Base-by-base conservation (phyloP, 2,329 filamentous ascomycete species). In the Aspergillus sp. region DNA sequence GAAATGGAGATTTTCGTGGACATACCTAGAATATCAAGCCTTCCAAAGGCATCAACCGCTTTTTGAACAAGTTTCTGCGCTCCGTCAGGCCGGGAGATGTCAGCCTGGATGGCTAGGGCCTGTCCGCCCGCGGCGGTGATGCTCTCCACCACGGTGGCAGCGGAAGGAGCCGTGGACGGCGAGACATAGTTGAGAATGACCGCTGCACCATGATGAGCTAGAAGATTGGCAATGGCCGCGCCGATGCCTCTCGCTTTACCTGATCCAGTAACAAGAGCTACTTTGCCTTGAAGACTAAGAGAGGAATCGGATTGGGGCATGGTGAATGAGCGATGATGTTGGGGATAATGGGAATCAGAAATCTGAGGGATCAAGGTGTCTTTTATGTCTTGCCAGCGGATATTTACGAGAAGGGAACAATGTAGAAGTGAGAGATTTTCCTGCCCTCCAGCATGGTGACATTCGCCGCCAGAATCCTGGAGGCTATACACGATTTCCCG, bases 201-300 rank as follows among this genome's bases (percentile, higher is more conserved):
- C 75, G 86, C 86, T 68, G 87, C 87, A 55, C 87, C 87, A 61
- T 86, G 85, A 63, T 82, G 81, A 61, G 83, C 87, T 58, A 90
- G 84, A 76, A 89, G 86, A 57, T 84, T 80, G 56, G 87, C 87
- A 81, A 89, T 89, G 67, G 85, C 84, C 56, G 84, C 82, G 61
- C 87, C 87, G 65, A 90, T 89, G 66, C 87, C 87, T 73, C 87
- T 85, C 1, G 69, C 85, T 10, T 44, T 54, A 25, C 52, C 52
- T 81, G 72, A 69, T 17, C 72, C 72, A n/a, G 72, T 75, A 15
- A 75, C 68, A 47, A 75, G 62, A 30, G 72, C 72, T 23, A 70
- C 66, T 56, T 75, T 74, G 44, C 71, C 72, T 25, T 59, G 19
- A 15, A 64, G 58, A 8, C 52, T 32, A 15, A 54, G 52, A 19